Evolutionary conservation across 106 monocot genomes (phyloP), one percentile per base, ranked within the genome.

Genomic region (Cymbidium sinense): DNA sequence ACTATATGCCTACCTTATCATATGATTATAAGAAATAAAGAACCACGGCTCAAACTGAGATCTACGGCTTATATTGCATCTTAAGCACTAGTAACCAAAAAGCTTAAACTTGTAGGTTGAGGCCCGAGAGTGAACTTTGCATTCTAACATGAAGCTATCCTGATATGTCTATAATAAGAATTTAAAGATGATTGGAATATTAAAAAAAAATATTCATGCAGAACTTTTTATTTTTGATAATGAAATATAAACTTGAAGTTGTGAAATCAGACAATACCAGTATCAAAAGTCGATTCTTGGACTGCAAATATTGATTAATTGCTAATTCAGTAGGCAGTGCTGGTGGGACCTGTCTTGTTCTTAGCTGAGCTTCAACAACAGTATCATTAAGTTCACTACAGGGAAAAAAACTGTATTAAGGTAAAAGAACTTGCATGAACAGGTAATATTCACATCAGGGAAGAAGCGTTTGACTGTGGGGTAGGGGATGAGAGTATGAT

Each of bases 361-460:
- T 91, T 39, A 98, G 70, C 81, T 94, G 96, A 50, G 91, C 94
- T 86, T 98, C 96, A 72, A 92, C 96, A 78, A 98, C 86, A 50
- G 96, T 98, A 81, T 92, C 91, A 88, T 98, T 98, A 77, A 98
- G 83, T 78, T 98, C 96, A 80, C 96, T 98, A 78, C 85, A 91
- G 43, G 19, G 29, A 86, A 55, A 73, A 69, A 9, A 34, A 76
- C 65, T 55, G 76, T 35, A 54, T 55, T 62, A 47, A 47, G 77
- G 43, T n/a, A 21, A 83, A 61, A 27, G 47, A 47, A 47, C 47
- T 13, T 61, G n/a, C 61, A 61, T 25, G 61, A 61, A 25, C n/a
- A 61, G 27, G 61, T n/a, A 0, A 25, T 61, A 25, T 61, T 61
- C 27, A 47, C 61, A 27, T 61, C 61, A 61, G 61, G 23, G 61